Evolutionary conservation across 257 asterid species (phyloP).

Genomic region (Jaltomata sinuosa): DNA sequence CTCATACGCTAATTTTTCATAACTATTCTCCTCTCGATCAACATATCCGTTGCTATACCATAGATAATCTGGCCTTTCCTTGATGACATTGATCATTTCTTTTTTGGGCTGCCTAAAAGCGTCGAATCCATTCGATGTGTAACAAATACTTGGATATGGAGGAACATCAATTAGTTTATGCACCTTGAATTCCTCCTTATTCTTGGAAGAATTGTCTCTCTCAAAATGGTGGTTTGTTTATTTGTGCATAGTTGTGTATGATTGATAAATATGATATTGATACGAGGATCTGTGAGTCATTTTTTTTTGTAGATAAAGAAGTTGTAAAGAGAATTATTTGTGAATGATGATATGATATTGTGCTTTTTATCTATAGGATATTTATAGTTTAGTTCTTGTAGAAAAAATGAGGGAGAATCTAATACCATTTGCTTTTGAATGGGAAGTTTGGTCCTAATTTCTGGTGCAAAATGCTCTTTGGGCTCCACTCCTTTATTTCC

Average conservation of each 20-base stretch:
- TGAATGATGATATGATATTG: neutral
- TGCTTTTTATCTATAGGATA: neutral
- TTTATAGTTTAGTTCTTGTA: neutral
- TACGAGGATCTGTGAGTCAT: neutral
- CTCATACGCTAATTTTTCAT: neutral
- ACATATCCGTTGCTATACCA: neutral
- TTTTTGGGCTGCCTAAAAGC: neutral
- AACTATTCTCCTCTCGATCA: neutral
- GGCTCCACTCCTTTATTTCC: neutral
- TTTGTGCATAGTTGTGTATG: neutral
- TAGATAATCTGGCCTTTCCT: neutral
- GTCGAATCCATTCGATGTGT: neutral
- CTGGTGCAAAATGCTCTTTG: neutral
- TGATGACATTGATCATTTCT: neutral
- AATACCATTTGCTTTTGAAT: neutral
- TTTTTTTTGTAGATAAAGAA: neutral
- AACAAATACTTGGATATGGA: neutral
- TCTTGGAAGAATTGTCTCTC: neutral
- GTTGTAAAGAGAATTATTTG: neutral
- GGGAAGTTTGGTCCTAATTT: neutral
- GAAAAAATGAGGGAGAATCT: neutral
- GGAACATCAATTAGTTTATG: neutral
- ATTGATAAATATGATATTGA: neutral
- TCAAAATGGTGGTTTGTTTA: neutral
- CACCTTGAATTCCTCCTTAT: neutral